phyloP scores from a whole-genome alignment of 805 yeast species.

The Starmera dryadoides region DNA sequence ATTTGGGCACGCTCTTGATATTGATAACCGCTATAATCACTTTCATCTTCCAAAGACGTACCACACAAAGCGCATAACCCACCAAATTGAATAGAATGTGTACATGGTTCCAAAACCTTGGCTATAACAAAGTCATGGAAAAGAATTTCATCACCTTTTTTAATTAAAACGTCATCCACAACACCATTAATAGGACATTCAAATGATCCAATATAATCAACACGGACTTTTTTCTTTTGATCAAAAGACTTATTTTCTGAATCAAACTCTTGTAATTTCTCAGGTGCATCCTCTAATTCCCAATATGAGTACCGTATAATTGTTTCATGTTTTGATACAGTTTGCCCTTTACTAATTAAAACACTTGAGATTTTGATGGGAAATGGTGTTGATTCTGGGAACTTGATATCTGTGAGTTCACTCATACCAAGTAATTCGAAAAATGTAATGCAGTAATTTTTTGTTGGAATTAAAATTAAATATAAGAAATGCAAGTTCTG shows the following conservation, averaged over 20 bases:
- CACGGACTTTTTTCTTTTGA: slow-evolving; percentile 32
- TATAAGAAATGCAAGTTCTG: too few species aligned
- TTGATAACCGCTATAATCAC: slow-evolving; percentile 61
- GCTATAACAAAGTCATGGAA: slow-evolving; percentile 41
- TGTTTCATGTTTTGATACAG: slow-evolving; percentile 29
- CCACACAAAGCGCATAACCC: slow-evolving; percentile 96
- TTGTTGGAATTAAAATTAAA: too few species aligned
- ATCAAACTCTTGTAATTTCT: slow-evolving; percentile 16
- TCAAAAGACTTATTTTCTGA: slow-evolving; percentile 7
- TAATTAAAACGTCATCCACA: slow-evolving; percentile 42
- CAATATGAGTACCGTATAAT: slow-evolving; percentile 37
- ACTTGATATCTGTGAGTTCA: slow-evolving; percentile 13
- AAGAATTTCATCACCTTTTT: slow-evolving; percentile 52
- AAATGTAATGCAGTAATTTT: too few species aligned
- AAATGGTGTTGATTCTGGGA: slow-evolving; percentile 25
- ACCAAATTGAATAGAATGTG: slow-evolving; percentile 89
- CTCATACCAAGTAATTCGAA: too few species aligned
- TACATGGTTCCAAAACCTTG: slow-evolving; percentile 70
- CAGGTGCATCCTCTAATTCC: slow-evolving; percentile 31
- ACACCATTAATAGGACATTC: slow-evolving; percentile 81
- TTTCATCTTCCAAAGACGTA: slow-evolving; percentile 58
- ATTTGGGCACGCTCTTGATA: slow-evolving; percentile 70
- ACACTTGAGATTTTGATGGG: slow-evolving; percentile 31
- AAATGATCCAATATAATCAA: slow-evolving; percentile 66
- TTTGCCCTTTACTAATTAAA: slow-evolving; percentile 22